A percentile compares a stretch with the other conserved stretches of the same genome.
These are phyloP conservation scores for Cryptococcus amylolentus DNA, from an alignment of 1,284 basidiomycete species.

Conservation along the genomic window DNA sequence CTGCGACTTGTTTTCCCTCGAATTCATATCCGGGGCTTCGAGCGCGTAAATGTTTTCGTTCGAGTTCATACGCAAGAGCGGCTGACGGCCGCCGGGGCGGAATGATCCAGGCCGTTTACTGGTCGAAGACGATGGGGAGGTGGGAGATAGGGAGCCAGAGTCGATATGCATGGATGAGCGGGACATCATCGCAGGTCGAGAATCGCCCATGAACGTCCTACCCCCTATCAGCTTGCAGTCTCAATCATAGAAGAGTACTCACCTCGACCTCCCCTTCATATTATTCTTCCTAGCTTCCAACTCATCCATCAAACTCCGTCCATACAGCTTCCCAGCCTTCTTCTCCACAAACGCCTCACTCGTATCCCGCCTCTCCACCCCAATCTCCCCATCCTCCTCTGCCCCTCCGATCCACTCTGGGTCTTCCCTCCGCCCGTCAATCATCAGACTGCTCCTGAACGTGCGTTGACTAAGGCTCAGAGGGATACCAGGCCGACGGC, in stretches of 20 bases:
- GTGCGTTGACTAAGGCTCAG: conserved; percentile 37
- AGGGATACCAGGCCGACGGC: conserved; percentile 23
- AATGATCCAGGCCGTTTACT: conserved; percentile 2
- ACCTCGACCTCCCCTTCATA: conserved; percentile 41
- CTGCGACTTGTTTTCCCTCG: conserved; percentile 21
- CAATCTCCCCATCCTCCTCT: conserved; percentile 21
- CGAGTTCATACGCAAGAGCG: conserved; percentile 6
- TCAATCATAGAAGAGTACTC: neutral
- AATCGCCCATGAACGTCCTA: conserved; percentile 46
- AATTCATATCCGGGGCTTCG: neutral
- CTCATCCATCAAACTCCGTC: conserved; percentile 47
- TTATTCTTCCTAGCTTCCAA: conserved; percentile 44
- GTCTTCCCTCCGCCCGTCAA: conserved; percentile 30
- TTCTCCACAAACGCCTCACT: conserved; percentile 20
- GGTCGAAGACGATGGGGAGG: conserved; percentile 3
- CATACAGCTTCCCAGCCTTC: conserved; percentile 41
- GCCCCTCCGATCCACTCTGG: conserved; percentile 21
- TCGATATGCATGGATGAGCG: conserved; percentile 15
- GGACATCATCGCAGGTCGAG: conserved; percentile 48
- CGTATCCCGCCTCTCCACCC: conserved; percentile 9
- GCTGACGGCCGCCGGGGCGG: neutral
- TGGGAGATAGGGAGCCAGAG: conserved; percentile 4
- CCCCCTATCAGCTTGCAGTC: neutral
- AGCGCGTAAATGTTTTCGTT: conserved; percentile 5
- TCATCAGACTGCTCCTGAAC: conserved; percentile 38